Evolutionary conservation across 2,329 filamentous ascomycete species (phyloP), one percentile per base, ranked within the genome.

Genomic region (Atkinsonella texensis): DNA sequence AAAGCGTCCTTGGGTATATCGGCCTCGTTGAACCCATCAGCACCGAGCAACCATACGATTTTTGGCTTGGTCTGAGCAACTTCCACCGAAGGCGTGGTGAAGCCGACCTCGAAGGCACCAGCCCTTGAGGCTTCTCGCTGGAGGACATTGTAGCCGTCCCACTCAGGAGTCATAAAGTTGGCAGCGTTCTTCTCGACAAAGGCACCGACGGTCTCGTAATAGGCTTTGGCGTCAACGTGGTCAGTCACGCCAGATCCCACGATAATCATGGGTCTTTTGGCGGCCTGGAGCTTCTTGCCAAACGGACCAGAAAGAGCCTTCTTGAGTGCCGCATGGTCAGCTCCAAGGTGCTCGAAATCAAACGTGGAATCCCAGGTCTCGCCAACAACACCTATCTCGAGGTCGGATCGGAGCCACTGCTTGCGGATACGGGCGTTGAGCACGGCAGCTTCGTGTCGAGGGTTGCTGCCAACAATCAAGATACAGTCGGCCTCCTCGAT

Each of bases 101-200:
- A 98, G 63, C 93, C 93, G 61, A 98, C 83, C 72, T 98, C 93
- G 66, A 89, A 98, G 55, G 93, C 93, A 66, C 89, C 93, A 39
- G 86, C 86, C 60, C 91, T 85, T 55, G 93, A 96, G 54, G 93
- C 93, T 56, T 89, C 86, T 58, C 91, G 84, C 72, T 98, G 93
- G 49, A 98, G 83, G 55, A 98, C 83, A 68, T 96, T 98, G 79
- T 91, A 98, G 54, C 91, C 93, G 68, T 95, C 93, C 89, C 94
- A 97, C 68, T 95, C 89, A 17, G 82, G 74, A 6, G 87, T 95
- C 63, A 80, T 74, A 76, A 98, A 96, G 74, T 84, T 95, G 60
- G 80, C 75, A 57, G 89, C 83, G 70, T 96, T 85, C 81, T 95
- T 96, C 65, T 96, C 90, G 40, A 95, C 86, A 64, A 97, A 98